phyloP scores from a whole-genome alignment of 192 early-diverging fungal genomes.

The Coemansia sp. region DNA sequence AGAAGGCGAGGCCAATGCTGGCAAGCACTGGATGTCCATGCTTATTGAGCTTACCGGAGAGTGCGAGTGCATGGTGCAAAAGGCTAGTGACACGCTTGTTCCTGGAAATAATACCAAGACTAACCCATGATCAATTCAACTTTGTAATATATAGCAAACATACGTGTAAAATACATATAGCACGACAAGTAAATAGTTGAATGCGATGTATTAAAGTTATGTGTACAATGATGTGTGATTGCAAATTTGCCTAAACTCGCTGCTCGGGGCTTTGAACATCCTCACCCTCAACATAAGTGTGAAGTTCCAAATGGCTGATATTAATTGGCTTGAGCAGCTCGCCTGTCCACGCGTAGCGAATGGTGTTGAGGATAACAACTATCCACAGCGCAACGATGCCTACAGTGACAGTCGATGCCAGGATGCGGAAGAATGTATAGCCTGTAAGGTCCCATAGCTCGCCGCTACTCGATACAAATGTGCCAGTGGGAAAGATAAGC shows the following conservation, averaged over 20 bases:
- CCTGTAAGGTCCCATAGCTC: constrained; percentile 23
- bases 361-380: constrained; percentile 24
- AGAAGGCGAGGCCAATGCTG: constrained; percentile 79
- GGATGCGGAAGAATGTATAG: constrained; percentile 39
- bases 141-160: not conserved
- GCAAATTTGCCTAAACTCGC: not conserved
- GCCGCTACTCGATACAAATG: constrained; percentile 32
- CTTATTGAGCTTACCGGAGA: constrained; percentile 87
- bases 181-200: no score
- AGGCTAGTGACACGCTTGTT: constrained; percentile 47
- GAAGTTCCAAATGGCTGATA: constrained; percentile 25
- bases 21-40: constrained; percentile 83
- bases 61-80: constrained; percentile 74
- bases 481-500: constrained; percentile 59
- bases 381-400: constrained; percentile 37
- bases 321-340: constrained; percentile 43
- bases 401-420: constrained; percentile 40
- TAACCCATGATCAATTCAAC: constrained; percentile 9
- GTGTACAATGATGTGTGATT: not conserved
- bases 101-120: constrained; percentile 69
- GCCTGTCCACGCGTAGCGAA: constrained; percentile 48
- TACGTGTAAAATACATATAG: not conserved
- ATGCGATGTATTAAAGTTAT: not conserved
- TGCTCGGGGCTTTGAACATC: no score
- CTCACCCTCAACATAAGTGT: not conserved